phyloP scores from a whole-genome alignment of 805 yeast species.

The Ogataea thermomethanolica region DNA sequence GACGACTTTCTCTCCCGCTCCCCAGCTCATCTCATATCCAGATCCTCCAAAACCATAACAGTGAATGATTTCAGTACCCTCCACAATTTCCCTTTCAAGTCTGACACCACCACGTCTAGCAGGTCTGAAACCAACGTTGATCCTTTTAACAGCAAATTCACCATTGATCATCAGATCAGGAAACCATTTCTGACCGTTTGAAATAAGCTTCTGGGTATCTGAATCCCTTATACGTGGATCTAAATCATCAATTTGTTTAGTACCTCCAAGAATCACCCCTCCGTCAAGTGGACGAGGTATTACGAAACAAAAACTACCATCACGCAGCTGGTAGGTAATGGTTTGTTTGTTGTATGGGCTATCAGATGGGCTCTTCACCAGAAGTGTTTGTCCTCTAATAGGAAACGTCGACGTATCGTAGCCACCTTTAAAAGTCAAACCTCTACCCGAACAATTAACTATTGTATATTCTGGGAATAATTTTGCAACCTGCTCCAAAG shows the following conservation, averaged over 20 bases:
- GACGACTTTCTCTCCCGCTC: constrained; percentile 47
- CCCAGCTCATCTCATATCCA: constrained; percentile 62
- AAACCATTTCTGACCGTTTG: constrained; percentile 40
- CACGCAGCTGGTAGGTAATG: constrained; percentile 43
- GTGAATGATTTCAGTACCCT: constrained; percentile 44
- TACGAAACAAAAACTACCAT: constrained; percentile 43
- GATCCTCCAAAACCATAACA: constrained; percentile 66
- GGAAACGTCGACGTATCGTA: constrained; percentile 44
- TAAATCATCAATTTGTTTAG: constrained; percentile 49
- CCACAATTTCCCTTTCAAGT: constrained; percentile 21
- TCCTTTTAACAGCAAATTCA: constrained; percentile 42
- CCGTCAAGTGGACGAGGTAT: constrained; percentile 59
- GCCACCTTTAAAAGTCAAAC: constrained; percentile 53
- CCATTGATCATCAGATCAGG: constrained; percentile 46
- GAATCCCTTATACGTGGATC: constrained; percentile 35
- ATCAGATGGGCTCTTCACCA: constrained; percentile 49
- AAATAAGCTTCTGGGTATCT: constrained; percentile 46
- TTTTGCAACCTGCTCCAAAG: constrained; percentile 40
- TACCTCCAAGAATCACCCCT: constrained; percentile 65
- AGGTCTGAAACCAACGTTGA: constrained; percentile 69
- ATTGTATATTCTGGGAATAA: constrained; percentile 34
- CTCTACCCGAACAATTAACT: constrained; percentile 58
- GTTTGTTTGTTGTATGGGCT: constrained; percentile 38
- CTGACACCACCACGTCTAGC: constrained; percentile 56
- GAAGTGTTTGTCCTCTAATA: constrained; percentile 65